These are phyloP conservation scores for Skeletonema tropicum DNA, from an alignment of 108 stramenopile species.

Conservation along the genomic window DNA sequence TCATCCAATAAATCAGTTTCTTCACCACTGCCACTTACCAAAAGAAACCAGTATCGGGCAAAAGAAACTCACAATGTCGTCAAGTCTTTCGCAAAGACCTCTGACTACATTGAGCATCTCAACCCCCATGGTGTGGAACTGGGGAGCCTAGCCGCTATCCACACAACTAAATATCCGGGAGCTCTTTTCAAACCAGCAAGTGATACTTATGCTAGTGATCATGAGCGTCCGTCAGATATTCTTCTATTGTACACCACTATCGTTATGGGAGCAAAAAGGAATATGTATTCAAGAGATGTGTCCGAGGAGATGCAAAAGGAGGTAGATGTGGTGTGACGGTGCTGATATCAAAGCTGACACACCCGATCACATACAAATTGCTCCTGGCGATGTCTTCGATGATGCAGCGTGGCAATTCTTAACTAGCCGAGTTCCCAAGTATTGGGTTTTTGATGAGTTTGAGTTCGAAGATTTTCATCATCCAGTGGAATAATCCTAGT, in stretches of 20 bases:
- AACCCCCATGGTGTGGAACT: conserved; percentile 3
- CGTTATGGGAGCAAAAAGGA: conserved; percentile 9
- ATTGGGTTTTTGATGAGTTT: conserved; percentile 15
- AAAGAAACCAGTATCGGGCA: conserved; percentile 43
- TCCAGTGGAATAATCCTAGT: not conserved
- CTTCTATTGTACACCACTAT: conserved; percentile 22
- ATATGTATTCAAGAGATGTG: conserved; percentile 18
- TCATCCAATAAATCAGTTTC: conserved; percentile 36
- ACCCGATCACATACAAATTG: not conserved
- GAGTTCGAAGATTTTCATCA: conserved; percentile 7
- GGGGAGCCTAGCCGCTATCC: not conserved
- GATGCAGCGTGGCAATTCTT: conserved; percentile 22
- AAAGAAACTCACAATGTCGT: conserved; percentile 14
- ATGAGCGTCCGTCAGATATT: conserved; percentile 15
- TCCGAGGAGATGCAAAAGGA: not conserved
- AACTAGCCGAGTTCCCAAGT: conserved; percentile 10
- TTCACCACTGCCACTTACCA: conserved; percentile 44
- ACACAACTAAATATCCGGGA: conserved; percentile 8
- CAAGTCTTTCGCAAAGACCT: conserved; percentile 18
- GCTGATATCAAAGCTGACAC: not conserved
- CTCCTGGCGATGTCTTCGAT: conserved; percentile 7
- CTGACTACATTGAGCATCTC: conserved; percentile 12
- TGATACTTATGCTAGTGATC: not conserved
- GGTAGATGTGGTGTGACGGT: conserved; percentile 3
- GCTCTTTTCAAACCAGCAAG: conserved; percentile 10